These are phyloP conservation scores for Leccinellum rugosiceps DNA, from an alignment of 768 basidiomycete genomes.

Conservation along the genomic window DNA sequence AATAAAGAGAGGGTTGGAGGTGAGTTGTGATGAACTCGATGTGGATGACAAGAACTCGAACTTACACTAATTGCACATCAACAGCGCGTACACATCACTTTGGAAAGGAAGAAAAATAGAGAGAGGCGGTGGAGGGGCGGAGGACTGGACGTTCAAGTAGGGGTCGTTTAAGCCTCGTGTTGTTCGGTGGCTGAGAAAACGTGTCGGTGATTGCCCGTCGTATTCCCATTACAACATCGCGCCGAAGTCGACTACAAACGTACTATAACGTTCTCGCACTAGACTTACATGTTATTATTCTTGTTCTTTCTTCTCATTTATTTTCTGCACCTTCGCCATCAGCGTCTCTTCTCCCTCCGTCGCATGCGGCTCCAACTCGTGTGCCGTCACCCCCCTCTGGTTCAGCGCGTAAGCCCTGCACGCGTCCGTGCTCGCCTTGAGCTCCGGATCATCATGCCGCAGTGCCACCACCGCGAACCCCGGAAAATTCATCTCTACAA, in stretches of 20 bases:
- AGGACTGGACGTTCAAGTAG: slow-evolving; percentile 4
- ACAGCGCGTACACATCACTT: slow-evolving; percentile 21
- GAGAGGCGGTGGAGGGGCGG: slow-evolving; percentile 1
- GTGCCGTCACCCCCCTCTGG: slow-evolving; percentile 53
- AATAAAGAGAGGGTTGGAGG: not conserved
- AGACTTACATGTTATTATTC: not conserved
- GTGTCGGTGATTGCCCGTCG: slow-evolving; percentile 30
- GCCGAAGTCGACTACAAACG: not conserved
- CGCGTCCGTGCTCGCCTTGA: slow-evolving; percentile 59
- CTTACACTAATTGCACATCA: slow-evolving; percentile 26
- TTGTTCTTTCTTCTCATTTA: not conserved
- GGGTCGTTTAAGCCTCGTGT: slow-evolving; percentile 29
- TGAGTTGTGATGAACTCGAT: not conserved
- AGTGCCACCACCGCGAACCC: slow-evolving; percentile 56
- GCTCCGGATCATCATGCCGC: slow-evolving; percentile 51
- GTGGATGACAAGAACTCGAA: not conserved
- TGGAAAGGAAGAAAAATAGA: slow-evolving; percentile 8
- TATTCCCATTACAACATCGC: slow-evolving; percentile 17
- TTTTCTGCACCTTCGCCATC: slow-evolving; percentile 24
- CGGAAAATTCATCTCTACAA: slow-evolving; percentile 73
- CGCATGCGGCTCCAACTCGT: slow-evolving; percentile 64
- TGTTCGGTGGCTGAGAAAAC: slow-evolving; percentile 35
- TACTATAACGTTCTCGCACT: not conserved
- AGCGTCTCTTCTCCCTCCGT: slow-evolving; percentile 54
- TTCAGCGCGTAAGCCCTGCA: slow-evolving; percentile 64